Conservation (phyloP, 1,284 basidiomycete species). For the Fereydounia khargensis region DNA sequence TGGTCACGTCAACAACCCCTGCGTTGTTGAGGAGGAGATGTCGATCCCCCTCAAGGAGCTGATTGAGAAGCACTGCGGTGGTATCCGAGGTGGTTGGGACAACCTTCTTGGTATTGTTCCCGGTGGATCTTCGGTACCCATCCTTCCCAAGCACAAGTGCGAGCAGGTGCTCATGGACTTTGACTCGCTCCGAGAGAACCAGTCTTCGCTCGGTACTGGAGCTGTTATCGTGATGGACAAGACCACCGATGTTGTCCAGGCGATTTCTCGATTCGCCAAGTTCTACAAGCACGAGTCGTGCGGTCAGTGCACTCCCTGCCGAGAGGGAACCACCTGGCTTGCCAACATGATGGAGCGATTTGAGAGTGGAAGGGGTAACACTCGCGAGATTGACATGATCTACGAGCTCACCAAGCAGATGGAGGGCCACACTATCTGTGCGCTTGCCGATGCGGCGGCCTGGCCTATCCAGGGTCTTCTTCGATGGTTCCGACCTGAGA, state of each 20-base stretch:
- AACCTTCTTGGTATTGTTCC: constrained; percentile 92
- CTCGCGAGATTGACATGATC: constrained; percentile 90
- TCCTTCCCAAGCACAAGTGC: constrained; percentile 69
- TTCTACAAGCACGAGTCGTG: constrained; percentile 88
- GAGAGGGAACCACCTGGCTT: constrained; percentile 69
- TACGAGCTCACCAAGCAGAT: constrained; percentile 71
- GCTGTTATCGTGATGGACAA: constrained; percentile 99
- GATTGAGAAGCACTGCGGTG: constrained; percentile 94
- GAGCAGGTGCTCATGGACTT: constrained; percentile 75
- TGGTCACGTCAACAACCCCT: constrained; percentile 97
- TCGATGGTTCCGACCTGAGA: constrained; percentile 78
- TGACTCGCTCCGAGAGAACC: constrained; percentile 92
- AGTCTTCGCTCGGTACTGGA: constrained; percentile 91
- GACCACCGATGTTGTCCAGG: constrained; percentile 78
- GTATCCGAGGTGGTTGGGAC: constrained; percentile 90
- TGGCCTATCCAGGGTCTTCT: constrained; percentile 96
- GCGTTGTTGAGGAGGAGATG: constrained; percentile 98
- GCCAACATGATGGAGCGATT: constrained; percentile 61
- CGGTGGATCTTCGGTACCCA: constrained; percentile 92
- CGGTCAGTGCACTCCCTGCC: constrained; percentile 95
- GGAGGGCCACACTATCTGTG: constrained; percentile 83
- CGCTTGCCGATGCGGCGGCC: constrained; percentile 92
- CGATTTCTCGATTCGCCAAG: constrained; percentile 83
- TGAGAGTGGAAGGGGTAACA: constrained; percentile 81
- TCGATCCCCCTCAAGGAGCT: constrained; percentile 90